Conservation (phyloP, 2,329 filamentous ascomycete genomes). For the Rhytidhysteron rufulum region DNA sequence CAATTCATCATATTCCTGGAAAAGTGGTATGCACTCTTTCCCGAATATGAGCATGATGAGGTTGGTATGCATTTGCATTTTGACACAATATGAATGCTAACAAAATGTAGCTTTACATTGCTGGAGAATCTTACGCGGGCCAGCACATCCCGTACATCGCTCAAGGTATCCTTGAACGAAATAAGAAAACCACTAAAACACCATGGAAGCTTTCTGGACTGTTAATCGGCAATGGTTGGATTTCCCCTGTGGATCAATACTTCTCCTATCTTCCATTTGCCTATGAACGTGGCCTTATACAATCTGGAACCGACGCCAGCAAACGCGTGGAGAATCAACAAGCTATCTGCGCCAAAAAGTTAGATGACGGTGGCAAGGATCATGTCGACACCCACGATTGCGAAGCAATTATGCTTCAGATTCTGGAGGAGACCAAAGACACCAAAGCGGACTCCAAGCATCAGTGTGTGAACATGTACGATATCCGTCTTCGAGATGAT, state of each 20-base stretch:
- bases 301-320: conserved; percentile 61
- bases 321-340: conserved; percentile 66
- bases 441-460: conserved; percentile 49
- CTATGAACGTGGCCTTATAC: conserved; percentile 70
- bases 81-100: conserved; percentile 11
- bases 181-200: conserved; percentile 54
- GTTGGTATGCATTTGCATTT: conserved; percentile 52
- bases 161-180: conserved; percentile 83
- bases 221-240: conserved; percentile 97
- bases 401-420: conserved; percentile 69
- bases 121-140: conserved; percentile 94
- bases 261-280: conserved; percentile 78
- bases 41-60: conserved; percentile 87
- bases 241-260: conserved; percentile 87
- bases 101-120: conserved; percentile 72
- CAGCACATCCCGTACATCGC: conserved; percentile 97
- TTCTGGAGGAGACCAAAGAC: conserved; percentile 64
- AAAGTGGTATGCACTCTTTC: conserved; percentile 87
- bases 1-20: conserved; percentile 88
- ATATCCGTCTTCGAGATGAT: conserved; percentile 77
- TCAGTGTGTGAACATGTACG: conserved; percentile 93
- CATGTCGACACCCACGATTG: conserved; percentile 68
- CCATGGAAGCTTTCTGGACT: conserved; percentile 80
- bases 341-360: conserved; percentile 60
- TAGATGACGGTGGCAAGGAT: conserved; percentile 57